Evolutionary conservation across 371 early-diverging fungal species (phyloP), one percentile per base, ranked within the genome.

Genomic region (Mucor sp.): DNA sequence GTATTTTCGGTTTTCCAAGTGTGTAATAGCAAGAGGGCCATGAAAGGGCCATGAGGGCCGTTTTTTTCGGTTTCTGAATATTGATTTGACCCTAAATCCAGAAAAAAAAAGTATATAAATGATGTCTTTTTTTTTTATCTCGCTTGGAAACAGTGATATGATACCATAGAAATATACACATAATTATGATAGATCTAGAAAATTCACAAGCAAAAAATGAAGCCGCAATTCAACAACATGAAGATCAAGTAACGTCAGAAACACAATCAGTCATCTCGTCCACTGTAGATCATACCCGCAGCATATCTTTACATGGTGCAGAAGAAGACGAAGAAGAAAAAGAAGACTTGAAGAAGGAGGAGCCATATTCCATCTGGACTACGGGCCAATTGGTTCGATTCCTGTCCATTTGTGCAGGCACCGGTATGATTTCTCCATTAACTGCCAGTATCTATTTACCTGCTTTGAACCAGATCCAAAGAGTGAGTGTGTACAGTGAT

Each of bases 371-470:
- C 5, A 47, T 59, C 4, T 66, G 66, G 19, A 48, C 71, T 23
- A 58, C 50, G 23, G 12, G 25, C 0, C 59, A 55, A 28, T 21
- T 59, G 25, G 17, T 66, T 12, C 28, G 58, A 43, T 41, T 66
- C 6, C 17, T 71, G 2, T 11, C 58, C 4, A 71, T 66, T 6
- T 39, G 58, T n/a, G 57, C 67, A 15, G 48, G 48, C 1, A 67
- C 68, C 3, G 62, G 58, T 6, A 64, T 65, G 58, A 43, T 72
- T 9, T 72, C 72, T 9, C 72, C 72, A 25, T 39, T 72, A 14
- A 60, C 72, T 1, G 69, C 65, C 9, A 72, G 65, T 39, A 69
- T 69, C 19, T 72, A 72, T 30, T 23, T 72, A 1, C 73, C 73
- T 30, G 62, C 69, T 11, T 35, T 72, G 11, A 65, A 65, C 19